A percentile compares a stretch with the other conserved stretches of the same genome.
phyloP scores from a whole-genome alignment of 1,284 basidiomycete genomes.

The Takashimella tepidaria region DNA sequence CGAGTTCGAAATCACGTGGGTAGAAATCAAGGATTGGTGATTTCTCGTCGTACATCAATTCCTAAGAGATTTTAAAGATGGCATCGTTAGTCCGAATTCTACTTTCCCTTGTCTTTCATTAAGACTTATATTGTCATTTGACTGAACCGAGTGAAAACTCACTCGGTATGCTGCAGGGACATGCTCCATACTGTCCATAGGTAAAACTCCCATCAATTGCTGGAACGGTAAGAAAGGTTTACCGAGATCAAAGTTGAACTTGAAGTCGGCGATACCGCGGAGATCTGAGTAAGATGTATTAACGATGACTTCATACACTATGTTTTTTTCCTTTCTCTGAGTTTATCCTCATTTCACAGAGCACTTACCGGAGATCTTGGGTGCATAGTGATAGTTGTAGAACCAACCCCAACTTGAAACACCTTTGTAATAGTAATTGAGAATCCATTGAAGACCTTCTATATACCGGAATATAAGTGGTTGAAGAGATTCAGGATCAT shows the following conservation, averaged over 20 bases:
- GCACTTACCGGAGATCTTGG: slow-evolving; percentile 78
- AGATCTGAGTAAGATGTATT: slow-evolving; percentile 61
- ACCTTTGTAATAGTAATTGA: slow-evolving; percentile 97
- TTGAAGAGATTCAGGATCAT: slow-evolving; percentile 59
- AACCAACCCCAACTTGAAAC: slow-evolving; percentile 99
- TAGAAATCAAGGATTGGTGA: slow-evolving; percentile 96
- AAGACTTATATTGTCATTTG: not conserved
- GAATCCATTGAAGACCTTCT: slow-evolving; percentile 96
- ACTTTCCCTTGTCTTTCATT: not conserved
- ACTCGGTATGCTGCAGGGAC: slow-evolving; percentile 82
- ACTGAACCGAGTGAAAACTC: too few species aligned
- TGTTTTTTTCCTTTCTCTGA: not conserved
- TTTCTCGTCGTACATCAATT: slow-evolving; percentile 78
- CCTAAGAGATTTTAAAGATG: too few species aligned
- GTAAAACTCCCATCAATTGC: slow-evolving; percentile 97
- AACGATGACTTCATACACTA: not conserved
- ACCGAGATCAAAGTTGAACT: slow-evolving; percentile 80
- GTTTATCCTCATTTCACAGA: too few species aligned
- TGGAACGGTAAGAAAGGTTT: slow-evolving; percentile 90
- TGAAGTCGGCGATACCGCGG: slow-evolving; percentile 66
- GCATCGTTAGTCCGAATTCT: not conserved
- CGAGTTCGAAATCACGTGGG: slow-evolving; percentile 81
- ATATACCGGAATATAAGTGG: slow-evolving; percentile 74
- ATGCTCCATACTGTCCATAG: slow-evolving; percentile 78
- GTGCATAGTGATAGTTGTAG: slow-evolving; percentile 96